A percentile compares a stretch with the other conserved stretches of the same genome.
Conservation (phyloP, 495 filamentous ascomycete genomes). For the Tetracladium marchalianum region DNA sequence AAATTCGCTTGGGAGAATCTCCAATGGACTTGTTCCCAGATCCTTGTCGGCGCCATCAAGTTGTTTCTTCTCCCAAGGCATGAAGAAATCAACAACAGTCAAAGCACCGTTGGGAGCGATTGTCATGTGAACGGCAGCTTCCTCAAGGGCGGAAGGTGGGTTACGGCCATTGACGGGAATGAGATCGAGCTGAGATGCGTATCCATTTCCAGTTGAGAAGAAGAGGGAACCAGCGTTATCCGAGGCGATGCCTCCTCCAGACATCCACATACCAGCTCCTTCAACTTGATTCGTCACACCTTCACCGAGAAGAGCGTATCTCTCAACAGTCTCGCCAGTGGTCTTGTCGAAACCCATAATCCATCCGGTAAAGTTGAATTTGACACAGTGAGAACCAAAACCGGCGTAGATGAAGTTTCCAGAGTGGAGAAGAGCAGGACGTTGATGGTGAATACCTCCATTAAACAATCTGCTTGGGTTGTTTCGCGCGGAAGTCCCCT, state of each 20-base stretch:
- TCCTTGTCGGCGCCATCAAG: constrained; percentile 36
- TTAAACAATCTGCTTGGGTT: constrained; percentile 32
- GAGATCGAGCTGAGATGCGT: constrained; percentile 27
- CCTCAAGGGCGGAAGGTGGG: constrained; percentile 30
- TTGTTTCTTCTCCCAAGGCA: constrained; percentile 29
- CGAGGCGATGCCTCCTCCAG: constrained; percentile 31
- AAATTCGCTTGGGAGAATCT: constrained; percentile 29
- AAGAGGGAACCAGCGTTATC: constrained; percentile 29
- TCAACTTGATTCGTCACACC: constrained; percentile 17
- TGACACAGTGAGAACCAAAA: constrained; percentile 36
- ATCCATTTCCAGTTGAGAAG: constrained; percentile 35
- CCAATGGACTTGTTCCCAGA: constrained; percentile 31
- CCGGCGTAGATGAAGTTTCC: constrained; percentile 32
- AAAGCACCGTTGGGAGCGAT: constrained; percentile 30
- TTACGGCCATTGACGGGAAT: constrained; percentile 29
- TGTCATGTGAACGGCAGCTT: constrained; percentile 30
- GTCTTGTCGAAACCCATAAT: constrained; percentile 36
- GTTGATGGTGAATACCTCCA: constrained; percentile 32
- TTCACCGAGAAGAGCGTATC: constrained; percentile 27
- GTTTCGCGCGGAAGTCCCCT: constrained; percentile 31
- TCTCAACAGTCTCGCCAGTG: constrained; percentile 28
- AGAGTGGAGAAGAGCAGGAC: constrained; percentile 30
- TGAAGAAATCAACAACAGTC: constrained; percentile 30
- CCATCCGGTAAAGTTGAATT: constrained; percentile 39
- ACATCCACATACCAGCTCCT: constrained; percentile 32